Evolutionary conservation across 164 flowering plant genomes (phyloP).

Genomic region (Houttuynia cordata): DNA sequence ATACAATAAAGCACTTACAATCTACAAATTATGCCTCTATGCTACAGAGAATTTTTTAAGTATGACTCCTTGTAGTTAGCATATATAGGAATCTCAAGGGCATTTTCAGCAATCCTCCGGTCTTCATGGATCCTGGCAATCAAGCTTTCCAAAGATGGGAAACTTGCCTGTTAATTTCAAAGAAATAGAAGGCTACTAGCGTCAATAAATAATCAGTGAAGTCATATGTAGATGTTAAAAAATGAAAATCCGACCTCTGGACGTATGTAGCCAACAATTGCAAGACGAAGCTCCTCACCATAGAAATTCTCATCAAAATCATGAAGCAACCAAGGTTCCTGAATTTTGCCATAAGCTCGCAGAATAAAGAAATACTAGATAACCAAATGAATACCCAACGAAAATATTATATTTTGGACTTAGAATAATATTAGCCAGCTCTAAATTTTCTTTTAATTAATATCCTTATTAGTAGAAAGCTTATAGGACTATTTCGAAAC

Average conservation of each 20-base stretch:
- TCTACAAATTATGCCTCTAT: too few relatives aligned
- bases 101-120: slow-evolving; percentile 57
- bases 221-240: too few relatives aligned
- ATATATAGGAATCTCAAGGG: slow-evolving; percentile 74
- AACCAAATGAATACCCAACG: too few relatives aligned
- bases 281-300: slow-evolving; percentile 74
- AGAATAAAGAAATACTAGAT: background rate
- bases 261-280: slow-evolving; percentile 77
- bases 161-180: slow-evolving; percentile 47
- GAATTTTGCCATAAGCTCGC: background rate
- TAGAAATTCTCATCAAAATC: slow-evolving; percentile 82
- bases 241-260: slow-evolving; percentile 40
- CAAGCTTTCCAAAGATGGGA: slow-evolving; percentile 60
- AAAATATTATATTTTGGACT: too few relatives aligned
- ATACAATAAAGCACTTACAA: too few relatives aligned
- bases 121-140: slow-evolving; percentile 71
- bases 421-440: too few relatives aligned
- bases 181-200: too few relatives aligned
- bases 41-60: slow-evolving; percentile 15
- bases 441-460: too few relatives aligned
- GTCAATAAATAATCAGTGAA: background rate
- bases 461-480: too few relatives aligned
- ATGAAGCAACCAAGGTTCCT: slow-evolving; percentile 99
- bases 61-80: slow-evolving; percentile 42
- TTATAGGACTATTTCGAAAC: too few relatives aligned